Conservation (phyloP, 192 early-diverging fungal genomes). For the Mortierella claussenii region DNA sequence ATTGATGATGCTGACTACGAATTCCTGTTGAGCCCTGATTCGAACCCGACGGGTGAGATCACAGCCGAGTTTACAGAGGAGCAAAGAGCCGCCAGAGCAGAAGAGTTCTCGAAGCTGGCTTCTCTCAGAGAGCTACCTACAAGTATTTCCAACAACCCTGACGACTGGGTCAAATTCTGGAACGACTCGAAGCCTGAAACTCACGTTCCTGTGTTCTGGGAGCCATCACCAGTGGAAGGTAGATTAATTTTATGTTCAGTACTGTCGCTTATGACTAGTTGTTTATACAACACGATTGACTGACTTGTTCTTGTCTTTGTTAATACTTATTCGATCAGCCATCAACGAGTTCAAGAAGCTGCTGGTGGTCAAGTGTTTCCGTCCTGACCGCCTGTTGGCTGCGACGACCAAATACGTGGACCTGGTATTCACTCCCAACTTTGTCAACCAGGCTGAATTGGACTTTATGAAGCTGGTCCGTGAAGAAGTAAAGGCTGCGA, state of each 20-base stretch:
- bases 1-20: conserved; percentile 76
- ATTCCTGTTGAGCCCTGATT: conserved; percentile 73
- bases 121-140: conserved; percentile 54
- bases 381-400: conserved; percentile 88
- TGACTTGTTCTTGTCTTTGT: too few species aligned
- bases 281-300: background rate
- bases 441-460: conserved; percentile 70
- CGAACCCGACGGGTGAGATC: conserved; percentile 56
- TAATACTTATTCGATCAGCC: conserved; percentile 19
- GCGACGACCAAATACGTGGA: conserved; percentile 78
- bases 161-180: conserved; percentile 64
- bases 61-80: conserved; percentile 61
- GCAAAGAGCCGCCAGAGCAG: conserved; percentile 56
- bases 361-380: conserved; percentile 84
- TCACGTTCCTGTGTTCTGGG: conserved; percentile 66
- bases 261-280: background rate
- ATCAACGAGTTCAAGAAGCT: conserved; percentile 80
- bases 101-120: conserved; percentile 56
- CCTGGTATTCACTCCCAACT: conserved; percentile 70
- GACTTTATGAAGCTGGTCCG: conserved; percentile 75
- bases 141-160: conserved; percentile 51
- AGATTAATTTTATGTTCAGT: background rate
- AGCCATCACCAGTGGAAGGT: conserved; percentile 36
- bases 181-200: conserved; percentile 56
- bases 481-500: conserved; percentile 76